phyloP scores from a whole-genome alignment of 768 basidiomycete species.

The Mycena alexandri region DNA sequence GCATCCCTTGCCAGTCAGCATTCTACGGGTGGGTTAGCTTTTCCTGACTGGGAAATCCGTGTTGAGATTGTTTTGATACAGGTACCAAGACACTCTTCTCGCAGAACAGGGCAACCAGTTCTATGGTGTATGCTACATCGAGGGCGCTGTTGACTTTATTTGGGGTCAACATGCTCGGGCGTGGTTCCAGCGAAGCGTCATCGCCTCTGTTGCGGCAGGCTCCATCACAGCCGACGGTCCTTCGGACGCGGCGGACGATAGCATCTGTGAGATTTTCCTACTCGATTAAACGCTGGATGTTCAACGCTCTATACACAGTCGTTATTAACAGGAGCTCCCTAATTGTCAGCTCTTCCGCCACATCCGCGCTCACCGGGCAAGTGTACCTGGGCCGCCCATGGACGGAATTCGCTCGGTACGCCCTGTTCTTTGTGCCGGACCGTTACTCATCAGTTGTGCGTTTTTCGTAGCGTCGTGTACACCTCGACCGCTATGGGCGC shows the following conservation, averaged over 20 bases:
- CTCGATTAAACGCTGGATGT: no score
- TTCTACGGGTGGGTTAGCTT: slow-evolving; percentile 38
- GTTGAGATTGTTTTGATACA: neutral
- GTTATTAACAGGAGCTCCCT: slow-evolving; percentile 42
- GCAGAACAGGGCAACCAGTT: slow-evolving; percentile 40
- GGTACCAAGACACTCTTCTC: slow-evolving; percentile 41
- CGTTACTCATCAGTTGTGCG: neutral
- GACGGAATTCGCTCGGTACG: slow-evolving; percentile 37
- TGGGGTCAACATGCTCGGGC: slow-evolving; percentile 41
- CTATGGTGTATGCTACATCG: slow-evolving; percentile 43
- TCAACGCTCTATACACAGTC: neutral
- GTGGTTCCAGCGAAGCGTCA: slow-evolving; percentile 41
- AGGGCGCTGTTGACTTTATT: slow-evolving; percentile 45
- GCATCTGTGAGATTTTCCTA: slow-evolving; percentile 17
- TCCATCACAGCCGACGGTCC: slow-evolving; percentile 44
- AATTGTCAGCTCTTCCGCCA: slow-evolving; percentile 36
- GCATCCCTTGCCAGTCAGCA: slow-evolving; percentile 2
- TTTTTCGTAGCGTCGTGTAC: slow-evolving; percentile 39
- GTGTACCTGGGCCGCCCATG: slow-evolving; percentile 43
- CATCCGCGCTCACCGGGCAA: slow-evolving; percentile 33
- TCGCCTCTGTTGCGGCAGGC: slow-evolving; percentile 42
- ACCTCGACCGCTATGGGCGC: slow-evolving; percentile 38
- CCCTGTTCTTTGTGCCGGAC: neutral
- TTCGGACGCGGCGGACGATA: slow-evolving; percentile 14
- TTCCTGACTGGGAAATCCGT: neutral